Conservation (phyloP, 169 alveolate genomes). For the Plasmodium coatneyi region DNA sequence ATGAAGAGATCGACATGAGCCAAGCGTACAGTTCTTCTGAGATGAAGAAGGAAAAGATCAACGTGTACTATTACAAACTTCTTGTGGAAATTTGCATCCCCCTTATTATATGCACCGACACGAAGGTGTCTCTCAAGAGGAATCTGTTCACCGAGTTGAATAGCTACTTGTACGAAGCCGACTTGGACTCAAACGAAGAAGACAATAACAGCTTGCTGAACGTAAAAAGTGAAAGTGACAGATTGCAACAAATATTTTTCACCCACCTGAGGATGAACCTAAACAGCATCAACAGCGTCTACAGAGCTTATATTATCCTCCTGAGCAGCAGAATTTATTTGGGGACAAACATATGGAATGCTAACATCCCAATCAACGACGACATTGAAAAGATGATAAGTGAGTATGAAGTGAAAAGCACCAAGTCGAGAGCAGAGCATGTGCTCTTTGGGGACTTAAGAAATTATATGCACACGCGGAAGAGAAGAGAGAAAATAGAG, state of each 20-base stretch:
- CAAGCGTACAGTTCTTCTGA: slow-evolving; percentile 10
- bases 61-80: slow-evolving; percentile 45
- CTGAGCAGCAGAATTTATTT: slow-evolving; percentile 64
- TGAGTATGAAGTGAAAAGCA: slow-evolving; percentile 56
- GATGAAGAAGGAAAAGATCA: slow-evolving; percentile 31
- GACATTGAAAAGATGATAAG: slow-evolving; percentile 69
- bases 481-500: neutral
- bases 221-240: slow-evolving; percentile 1
- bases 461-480: slow-evolving; percentile 9
- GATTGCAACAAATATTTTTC: slow-evolving; percentile 47
- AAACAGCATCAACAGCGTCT: slow-evolving; percentile 40
- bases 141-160: slow-evolving; percentile 5
- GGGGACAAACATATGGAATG: slow-evolving; percentile 27
- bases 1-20: slow-evolving; percentile 6
- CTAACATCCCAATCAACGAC: slow-evolving; percentile 30
- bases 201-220: neutral
- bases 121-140: slow-evolving; percentile 33
- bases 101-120: slow-evolving; percentile 54
- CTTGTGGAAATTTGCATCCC: slow-evolving; percentile 64
- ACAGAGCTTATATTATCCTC: slow-evolving; percentile 64
- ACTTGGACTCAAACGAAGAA: neutral
- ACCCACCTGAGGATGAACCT: slow-evolving; percentile 27
- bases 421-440: slow-evolving; percentile 71
- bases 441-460: slow-evolving; percentile 70
- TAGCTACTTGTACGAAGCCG: slow-evolving; percentile 19